Percentiles rank a stretch among this genome's conserved stretches.
Evolutionary conservation across 169 alveolate species (phyloP).

Genomic region (Cryptosporidium sp.): DNA sequence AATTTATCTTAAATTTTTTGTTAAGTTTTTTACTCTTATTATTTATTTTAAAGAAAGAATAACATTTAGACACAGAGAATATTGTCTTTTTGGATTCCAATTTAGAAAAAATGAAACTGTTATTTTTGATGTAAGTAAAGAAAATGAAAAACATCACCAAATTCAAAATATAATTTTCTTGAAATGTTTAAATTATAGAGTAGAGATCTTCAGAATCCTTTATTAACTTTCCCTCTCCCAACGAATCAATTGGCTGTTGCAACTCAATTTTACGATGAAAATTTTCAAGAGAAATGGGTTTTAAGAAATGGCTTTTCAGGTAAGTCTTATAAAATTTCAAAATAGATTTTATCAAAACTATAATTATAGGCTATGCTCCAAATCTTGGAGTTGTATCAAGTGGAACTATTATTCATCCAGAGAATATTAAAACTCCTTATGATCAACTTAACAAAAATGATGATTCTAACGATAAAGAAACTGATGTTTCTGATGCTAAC

Average conservation of each 20-base stretch:
- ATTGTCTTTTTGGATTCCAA: slow-evolving; percentile 53
- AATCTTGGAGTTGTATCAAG: neutral
- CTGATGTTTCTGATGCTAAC: too few relatives aligned
- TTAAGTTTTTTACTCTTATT: neutral
- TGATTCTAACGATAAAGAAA: neutral
- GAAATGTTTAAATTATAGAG: slow-evolving; percentile 21
- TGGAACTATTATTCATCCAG: neutral
- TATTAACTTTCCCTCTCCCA: slow-evolving; percentile 25
- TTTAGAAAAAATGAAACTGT: slow-evolving; percentile 35
- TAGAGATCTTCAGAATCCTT: slow-evolving; percentile 33
- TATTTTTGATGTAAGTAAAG: slow-evolving; percentile 51
- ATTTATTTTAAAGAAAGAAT: slow-evolving; percentile 10
- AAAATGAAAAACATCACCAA: too few relatives aligned
- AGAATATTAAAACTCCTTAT: neutral
- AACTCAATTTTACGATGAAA: neutral
- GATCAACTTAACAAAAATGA: neutral
- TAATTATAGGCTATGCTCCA: neutral
- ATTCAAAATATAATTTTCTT: neutral
- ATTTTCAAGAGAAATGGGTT: slow-evolving; percentile 30
- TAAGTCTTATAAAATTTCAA: slow-evolving; percentile 1
- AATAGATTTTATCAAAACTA: neutral
- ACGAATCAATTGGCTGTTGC: slow-evolving; percentile 4
- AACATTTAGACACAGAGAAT: slow-evolving; percentile 3
- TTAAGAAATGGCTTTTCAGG: slow-evolving; percentile 41
- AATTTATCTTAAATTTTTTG: neutral